Base-by-base conservation (phyloP, 306 rosid genomes). In the Datisca glomerata region DNA sequence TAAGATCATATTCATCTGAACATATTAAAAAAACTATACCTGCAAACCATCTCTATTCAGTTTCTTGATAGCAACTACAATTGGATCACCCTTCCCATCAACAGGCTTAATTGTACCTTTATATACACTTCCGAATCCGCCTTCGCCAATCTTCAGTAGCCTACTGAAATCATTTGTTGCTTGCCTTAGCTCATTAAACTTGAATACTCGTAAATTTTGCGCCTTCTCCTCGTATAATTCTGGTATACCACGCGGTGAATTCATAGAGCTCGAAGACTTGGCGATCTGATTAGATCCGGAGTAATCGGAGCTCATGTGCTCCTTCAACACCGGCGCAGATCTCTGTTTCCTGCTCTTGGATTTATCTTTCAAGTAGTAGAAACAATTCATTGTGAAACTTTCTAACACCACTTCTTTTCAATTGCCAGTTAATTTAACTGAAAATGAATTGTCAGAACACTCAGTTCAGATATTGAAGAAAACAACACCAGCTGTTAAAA, bases 111-210 rank as follows among this genome's bases (percentile, higher is more conserved):
- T 76, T 53, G 81, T 75, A 37, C 78, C 93, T 65, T 73, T 82
- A 49, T 60, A 86, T 0, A 86, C 96, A 55, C 70, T 76, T 25
- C 96, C 94, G 60, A 86, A 86, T 50, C 96, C 96, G 25, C 96
- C 96, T 71, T 86, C 93, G 10, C 96, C 94, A 15, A 82, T 75
- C 75, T 82, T 75, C 40, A 58, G 65, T 45, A 79, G 66, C 66
- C 74, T 69, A 42, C 38, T 69, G 72, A 86, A 82, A 63, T 72
- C 60, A 14, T 51, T 43, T 2, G 96, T 79, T 2, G 94, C 94
- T 3, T 45, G 63, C 45, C 52, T 74, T 32, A 82, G 81, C 73
- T 86, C 94, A 0, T 41, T 4, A 33, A 56, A 71, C 9, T 85
- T 65, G 64, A 82, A 86, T 0, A 54, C 76, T 19, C 86, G 53